Evolutionary conservation across 495 filamentous ascomycete genomes (phyloP), one percentile per base, ranked within the genome.

Genomic region (Podospora fimiseda): DNA sequence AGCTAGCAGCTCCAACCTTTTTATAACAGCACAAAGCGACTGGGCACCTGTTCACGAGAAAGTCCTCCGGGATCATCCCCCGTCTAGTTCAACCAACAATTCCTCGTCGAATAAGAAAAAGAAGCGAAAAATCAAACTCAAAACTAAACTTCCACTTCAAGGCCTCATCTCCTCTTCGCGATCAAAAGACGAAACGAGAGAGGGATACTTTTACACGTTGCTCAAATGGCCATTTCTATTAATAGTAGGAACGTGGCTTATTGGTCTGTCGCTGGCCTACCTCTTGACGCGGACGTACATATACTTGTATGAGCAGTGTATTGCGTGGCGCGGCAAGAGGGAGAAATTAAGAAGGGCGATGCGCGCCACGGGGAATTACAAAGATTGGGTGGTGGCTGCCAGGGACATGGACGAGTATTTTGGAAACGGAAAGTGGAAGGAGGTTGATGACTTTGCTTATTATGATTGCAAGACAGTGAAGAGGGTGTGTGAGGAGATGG

Each of bases 151-250:
- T n/a, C 50, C 53, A 19, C 52, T 60, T 15, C 43, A 53, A 15
- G 23, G 16, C n/a, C 48, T 63, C 21, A 50, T 73, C 3, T 2
- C 40, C n/a, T 70, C 72, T 15, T 56, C 63, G 11, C 75, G 86
- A 47, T 84, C 82, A 48, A 88, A 82, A 55, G 93, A 98, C 65
- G 93, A 98, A 69, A 96, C 92, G 2, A 75, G 93, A 44, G 93
- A 98, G 70, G 93, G 93, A 0, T 89, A 91, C 59, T 77, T 94
- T 13, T 97, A 98, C 66, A 78, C 77, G 1, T 62, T 97, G 21
- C 71, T 95, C 42, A 95, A 96, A 66, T 96, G 90, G 89, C 94
- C 93, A 5, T 79, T 98, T 53, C 72, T 98, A 23, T 59, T 88
- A 15, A 71, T 84, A 23, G 90, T 96, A 0, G 75, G 84, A 41